Base-by-base conservation (phyloP, 106 monocot species). In the Narthecium ossifragum region DNA sequence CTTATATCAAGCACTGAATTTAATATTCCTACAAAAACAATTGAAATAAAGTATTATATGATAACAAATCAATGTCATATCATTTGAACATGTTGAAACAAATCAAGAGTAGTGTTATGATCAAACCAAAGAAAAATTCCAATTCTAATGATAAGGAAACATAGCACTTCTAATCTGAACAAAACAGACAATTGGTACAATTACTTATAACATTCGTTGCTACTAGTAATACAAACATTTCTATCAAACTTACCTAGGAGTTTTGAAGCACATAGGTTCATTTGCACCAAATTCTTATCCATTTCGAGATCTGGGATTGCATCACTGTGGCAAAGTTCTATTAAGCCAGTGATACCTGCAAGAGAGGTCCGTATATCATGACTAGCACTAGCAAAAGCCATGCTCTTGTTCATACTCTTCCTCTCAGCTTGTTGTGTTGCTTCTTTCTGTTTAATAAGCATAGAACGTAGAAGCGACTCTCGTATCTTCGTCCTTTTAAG, bases 381-480 rank as follows among this genome's bases (percentile, higher is more conserved):
- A 33, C 81, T 85, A 18, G 87, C 90, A 33, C 63, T 81, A 13
- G 87, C 90, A 37, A 98, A 81, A 25, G 87, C 91, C 28, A 87
- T 46, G 39, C 84, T 91, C 77, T 98, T 98, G 34, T 87, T 98
- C 90, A 87, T 91, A 58, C 87, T 91, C 51, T 98, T 91, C 53
- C 91, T 71, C 66, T 98, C 86, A 23, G 81, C 84, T 66, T 98
- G 96, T 65, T 79, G 84, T 46, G 76, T 76, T 5, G 84, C 76
- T 65, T 91, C 87, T 59, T 84, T 87, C 53, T 77, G 84, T 50
- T 68, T 81, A 23, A 91, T 82, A 28, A 98, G 65, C 2, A 65
- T 77, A 1, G 78, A 77, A 27, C 36, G 54, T 0, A 84, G 28
- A 8, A 60, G 31, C 26, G 33, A 14, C 55, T 80, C 64, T 13